phyloP scores from a whole-genome alignment of 805 yeast genomes.

The Saccharomycopsis sp. region DNA sequence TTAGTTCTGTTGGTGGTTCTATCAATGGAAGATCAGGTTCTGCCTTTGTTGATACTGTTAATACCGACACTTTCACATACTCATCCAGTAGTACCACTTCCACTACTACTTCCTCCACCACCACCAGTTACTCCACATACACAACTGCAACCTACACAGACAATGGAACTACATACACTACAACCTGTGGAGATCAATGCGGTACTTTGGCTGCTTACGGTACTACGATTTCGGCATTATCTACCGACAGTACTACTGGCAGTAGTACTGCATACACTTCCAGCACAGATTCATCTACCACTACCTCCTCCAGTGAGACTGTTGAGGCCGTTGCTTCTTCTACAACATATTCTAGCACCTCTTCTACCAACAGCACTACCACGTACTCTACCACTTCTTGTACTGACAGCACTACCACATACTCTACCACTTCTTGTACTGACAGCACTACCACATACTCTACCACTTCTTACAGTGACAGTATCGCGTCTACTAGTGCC shows the following conservation, averaged over 20 bases:
- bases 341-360: not conserved
- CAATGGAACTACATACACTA: constrained; percentile 9
- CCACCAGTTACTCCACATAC: constrained; percentile 2
- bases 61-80: not conserved
- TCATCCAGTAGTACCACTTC: constrained; percentile 3
- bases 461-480: constrained; percentile 22
- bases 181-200: constrained; percentile 19
- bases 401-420: constrained; percentile 26
- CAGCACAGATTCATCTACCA: not conserved
- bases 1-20: constrained; percentile 10
- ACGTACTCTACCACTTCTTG: not conserved
- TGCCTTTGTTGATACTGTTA: constrained; percentile 6
- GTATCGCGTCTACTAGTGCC: constrained; percentile 10
- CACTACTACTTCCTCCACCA: constrained; percentile 4
- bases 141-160: constrained; percentile 1
- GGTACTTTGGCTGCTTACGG: constrained; percentile 19
- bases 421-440: constrained; percentile 32
- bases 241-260: not conserved
- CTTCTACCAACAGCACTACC: not conserved
- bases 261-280: constrained; percentile 1
- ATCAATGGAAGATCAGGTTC: constrained; percentile 18
- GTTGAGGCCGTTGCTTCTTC: constrained; percentile 10
- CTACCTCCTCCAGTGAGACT: not conserved
- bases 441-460: constrained; percentile 28
- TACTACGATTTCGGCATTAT: not conserved